A percentile compares a stretch with the other conserved stretches of the same genome.
Conservation (phyloP, 2,329 filamentous ascomycete species). For the Pseudogymnoascus sp. region DNA sequence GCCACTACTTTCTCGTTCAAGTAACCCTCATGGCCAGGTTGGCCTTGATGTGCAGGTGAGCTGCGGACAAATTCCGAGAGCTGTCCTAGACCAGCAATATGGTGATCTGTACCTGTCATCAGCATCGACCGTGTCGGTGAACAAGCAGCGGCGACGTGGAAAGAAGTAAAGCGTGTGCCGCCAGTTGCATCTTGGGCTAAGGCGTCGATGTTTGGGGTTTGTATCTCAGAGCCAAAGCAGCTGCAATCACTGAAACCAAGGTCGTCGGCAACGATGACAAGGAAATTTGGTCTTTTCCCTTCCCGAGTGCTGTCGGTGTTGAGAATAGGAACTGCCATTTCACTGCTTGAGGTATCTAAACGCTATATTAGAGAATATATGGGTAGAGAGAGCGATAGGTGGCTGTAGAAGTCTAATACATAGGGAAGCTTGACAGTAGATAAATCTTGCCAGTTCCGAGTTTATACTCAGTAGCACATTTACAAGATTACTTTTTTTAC, state of each 20-base stretch:
- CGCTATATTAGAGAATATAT: background rate
- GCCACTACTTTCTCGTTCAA: conserved; percentile 52
- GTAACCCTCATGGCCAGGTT: conserved; percentile 51
- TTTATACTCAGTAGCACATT: background rate
- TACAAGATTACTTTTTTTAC: background rate
- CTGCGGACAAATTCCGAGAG: conserved; percentile 40
- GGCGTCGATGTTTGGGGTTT: conserved; percentile 47
- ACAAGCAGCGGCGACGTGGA: conserved; percentile 57
- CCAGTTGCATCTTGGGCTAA: conserved; percentile 31
- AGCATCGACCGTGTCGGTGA: conserved; percentile 59
- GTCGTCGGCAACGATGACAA: conserved; percentile 37
- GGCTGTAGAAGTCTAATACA: background rate
- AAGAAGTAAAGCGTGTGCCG: conserved; percentile 54
- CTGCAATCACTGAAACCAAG: conserved; percentile 37
- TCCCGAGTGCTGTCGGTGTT: background rate
- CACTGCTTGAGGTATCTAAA: background rate
- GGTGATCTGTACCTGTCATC: conserved; percentile 56
- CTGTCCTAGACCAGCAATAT: conserved; percentile 51
- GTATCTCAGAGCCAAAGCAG: conserved; percentile 48
- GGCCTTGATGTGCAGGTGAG: background rate
- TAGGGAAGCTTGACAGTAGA: background rate
- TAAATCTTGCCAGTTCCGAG: background rate
- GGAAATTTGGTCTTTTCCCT: conserved; percentile 29
- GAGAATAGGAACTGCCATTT: background rate
- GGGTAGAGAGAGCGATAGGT: background rate